Evolutionary conservation across 179 eudicot genomes (phyloP).

Genomic region (Amaranthus tricolor): DNA sequence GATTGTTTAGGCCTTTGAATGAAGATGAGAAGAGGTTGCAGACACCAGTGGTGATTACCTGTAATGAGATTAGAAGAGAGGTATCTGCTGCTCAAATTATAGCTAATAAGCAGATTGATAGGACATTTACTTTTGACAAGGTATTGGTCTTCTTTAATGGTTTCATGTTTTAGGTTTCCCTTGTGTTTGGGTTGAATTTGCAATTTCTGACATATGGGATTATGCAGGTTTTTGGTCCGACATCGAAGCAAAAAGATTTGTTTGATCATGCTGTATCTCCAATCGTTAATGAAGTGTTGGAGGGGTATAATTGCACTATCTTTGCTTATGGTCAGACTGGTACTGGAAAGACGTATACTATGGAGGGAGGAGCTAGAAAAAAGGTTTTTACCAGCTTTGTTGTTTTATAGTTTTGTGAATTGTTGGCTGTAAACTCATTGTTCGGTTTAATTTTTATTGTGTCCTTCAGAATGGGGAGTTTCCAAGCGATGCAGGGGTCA

Average conservation of each 20-base stretch:
- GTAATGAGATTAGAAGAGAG: slow-evolving; percentile 80
- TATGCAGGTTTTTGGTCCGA: slow-evolving; percentile 86
- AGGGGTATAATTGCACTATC: slow-evolving; percentile 97
- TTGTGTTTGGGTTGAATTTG: background rate
- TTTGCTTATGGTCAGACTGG: slow-evolving; percentile 99
- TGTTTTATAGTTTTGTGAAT: background rate
- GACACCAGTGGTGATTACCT: slow-evolving; percentile 70
- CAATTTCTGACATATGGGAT: slow-evolving; percentile 20
- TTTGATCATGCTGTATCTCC: slow-evolving; percentile 86
- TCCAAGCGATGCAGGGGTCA: slow-evolving; percentile 90
- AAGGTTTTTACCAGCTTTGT: slow-evolving; percentile 43
- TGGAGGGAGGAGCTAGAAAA: slow-evolving; percentile 97
- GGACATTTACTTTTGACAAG: slow-evolving; percentile 81
- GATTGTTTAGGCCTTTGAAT: slow-evolving; percentile 63
- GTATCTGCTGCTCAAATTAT: slow-evolving; percentile 75
- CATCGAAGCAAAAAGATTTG: slow-evolving; percentile 84
- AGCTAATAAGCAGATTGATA: slow-evolving; percentile 89
- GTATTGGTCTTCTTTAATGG: slow-evolving; percentile 30
- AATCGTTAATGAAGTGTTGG: slow-evolving; percentile 85
- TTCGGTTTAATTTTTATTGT: slow-evolving; percentile 2
- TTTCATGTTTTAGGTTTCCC: background rate
- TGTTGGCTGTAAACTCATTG: slow-evolving; percentile 6
- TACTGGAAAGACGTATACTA: slow-evolving; percentile 98
- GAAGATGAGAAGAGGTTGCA: slow-evolving; percentile 74
- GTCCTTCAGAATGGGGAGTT: slow-evolving; percentile 76